Base-by-base conservation (phyloP, 2,329 filamentous ascomycete genomes). In the Fusarium citri region DNA sequence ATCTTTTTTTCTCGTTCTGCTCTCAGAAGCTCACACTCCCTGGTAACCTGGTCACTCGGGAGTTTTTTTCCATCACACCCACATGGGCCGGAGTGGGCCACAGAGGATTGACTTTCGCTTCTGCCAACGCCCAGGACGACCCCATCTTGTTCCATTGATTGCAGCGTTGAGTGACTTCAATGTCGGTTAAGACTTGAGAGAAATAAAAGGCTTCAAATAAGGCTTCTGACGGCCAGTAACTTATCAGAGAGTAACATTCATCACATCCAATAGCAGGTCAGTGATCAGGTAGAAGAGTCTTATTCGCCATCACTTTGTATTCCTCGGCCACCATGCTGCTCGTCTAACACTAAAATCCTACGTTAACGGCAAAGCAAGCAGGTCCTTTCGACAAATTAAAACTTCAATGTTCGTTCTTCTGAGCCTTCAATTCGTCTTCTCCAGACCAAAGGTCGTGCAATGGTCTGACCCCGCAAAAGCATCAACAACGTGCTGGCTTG, bases 31-130 rank as follows among this genome's bases (percentile, higher is more conserved):
- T 30, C 50, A 58, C 47, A 51, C 51, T 59, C 31, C 47, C 55
- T 69, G 34, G 49, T 58, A 60, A 65, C 58, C 67, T 71, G 55
- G 63, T 70, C 67, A 65, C 51, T 70, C 68, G 67, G 68, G 66
- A 50, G 55, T 60, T 70, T 70, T 50, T 20, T 60, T 37, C 43
- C 43, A 64, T 22, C 55, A 71, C 67, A 70, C 68, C 67, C 64
- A 71, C 64, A 57, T 47, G 51, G 55, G 47, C 64, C 51, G 51
- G 58, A 51, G 64, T 69, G 66, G 66, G 55, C 54, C 66, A 56
- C 18, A 47, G 50, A 66, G 55, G 42, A 60, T 60, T 60, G 55
- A 66, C 54, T 57, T 37, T 34, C 49, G 55, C 23, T 49, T 60
- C 37, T 41, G 41, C 22, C 26, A 62, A 48, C 22, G 37, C 41